Base-by-base conservation (phyloP, 768 basidiomycete species). In the Pisolithus tinctorius region DNA sequence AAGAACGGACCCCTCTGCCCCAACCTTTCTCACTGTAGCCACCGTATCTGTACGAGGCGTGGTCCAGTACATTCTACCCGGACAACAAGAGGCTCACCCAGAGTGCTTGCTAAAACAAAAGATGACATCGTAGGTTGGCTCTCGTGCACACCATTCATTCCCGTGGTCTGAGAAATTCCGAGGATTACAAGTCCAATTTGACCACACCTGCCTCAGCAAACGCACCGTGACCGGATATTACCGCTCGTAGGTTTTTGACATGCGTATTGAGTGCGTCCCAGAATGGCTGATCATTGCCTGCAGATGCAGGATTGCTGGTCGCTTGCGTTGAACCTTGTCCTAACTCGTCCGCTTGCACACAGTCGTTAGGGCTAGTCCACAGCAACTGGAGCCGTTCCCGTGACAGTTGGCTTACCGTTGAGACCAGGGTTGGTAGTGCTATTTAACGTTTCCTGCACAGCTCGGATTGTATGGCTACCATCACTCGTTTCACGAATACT, bases 81-180 rank as follows among this genome's bases (percentile, higher is more conserved):
- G 43, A 37, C 40, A 3, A 11, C 34, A 52, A 27, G 23, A 3
- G 40, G 62, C 61, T 11, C 56, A 86, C 81, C 86, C 86, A 1
- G 84, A 83, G 61, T 88, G 87, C 62, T 88, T 88, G 60, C 77
- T 37, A 55, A 88, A 90, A 62, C 87, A 90, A 63, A 88, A 86
- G 0, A 85, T 76, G 8, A 84, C 75, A 38, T 78, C 68, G 54
- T 80, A 80, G 4, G 72, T 74, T 2, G 76, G 75, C 53, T 87
- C 83, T 16, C 84, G 79, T 7, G 78, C 77, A 54, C 87, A 89
- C 87, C 87, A 89, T 62, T 88, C 85, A 52, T 88, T 76, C 1
- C 87, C 87, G 55, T 89, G 87, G 61, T 85, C 86, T 85, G 55
- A 36, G 36, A 55, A 31, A 26, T 20, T 38, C 14, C 11, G 53